These are phyloP conservation scores for Ustilago tritici DNA, from an alignment of 1,284 basidiomycete species.

Conservation along the genomic window DNA sequence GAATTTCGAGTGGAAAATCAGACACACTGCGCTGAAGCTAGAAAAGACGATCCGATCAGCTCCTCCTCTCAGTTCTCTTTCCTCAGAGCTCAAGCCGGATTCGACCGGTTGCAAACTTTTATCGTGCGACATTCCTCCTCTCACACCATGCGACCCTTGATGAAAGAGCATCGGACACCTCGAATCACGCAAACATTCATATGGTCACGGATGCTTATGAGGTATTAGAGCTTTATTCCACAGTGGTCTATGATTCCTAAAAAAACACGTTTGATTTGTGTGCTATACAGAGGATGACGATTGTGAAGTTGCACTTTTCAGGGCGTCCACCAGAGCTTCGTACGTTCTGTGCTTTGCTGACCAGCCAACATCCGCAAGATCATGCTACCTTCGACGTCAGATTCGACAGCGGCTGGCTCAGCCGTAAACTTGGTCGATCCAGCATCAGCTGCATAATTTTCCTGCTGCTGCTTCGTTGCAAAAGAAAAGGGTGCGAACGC, in stretches of 20 bases:
- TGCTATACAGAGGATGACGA: neutral
- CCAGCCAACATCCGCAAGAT: slow-evolving; percentile 45
- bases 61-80: neutral
- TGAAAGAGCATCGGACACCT: neutral
- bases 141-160: neutral
- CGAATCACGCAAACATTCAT: neutral
- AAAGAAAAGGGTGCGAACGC: neutral
- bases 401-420: neutral
- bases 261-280: neutral
- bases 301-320: neutral
- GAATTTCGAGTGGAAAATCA: neutral
- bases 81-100: slow-evolving; percentile 10
- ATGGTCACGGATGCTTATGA: too few relatives aligned
- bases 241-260: neutral
- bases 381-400: slow-evolving; percentile 11
- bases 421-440: neutral
- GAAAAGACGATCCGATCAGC: slow-evolving; percentile 31
- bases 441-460: neutral
- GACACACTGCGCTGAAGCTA: neutral
- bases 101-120: slow-evolving; percentile 16
- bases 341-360: slow-evolving; percentile 31
- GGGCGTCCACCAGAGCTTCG: slow-evolving; percentile 41
- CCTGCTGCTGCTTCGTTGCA: neutral
- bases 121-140: slow-evolving; percentile 22
- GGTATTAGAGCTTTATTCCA: neutral